Base-by-base conservation (phyloP, 2,329 filamentous ascomycete genomes). In the Aulographum hederae region DNA sequence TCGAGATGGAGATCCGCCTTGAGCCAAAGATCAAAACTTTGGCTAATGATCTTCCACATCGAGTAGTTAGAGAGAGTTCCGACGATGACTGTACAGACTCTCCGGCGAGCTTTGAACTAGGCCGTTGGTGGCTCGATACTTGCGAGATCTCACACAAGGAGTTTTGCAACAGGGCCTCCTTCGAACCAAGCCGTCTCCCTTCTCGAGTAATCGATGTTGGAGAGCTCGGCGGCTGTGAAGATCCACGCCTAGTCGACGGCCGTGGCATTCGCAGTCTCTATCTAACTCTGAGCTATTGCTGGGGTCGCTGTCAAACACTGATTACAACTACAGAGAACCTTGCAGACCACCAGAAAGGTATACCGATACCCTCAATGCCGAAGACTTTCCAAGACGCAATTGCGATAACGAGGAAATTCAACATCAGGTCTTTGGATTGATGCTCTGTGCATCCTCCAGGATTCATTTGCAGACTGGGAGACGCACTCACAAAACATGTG, bases 351-450 rank as follows among this genome's bases (percentile, higher is more conserved):
- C 10, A 28, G 15, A 34, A 32, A 34, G 21, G 19, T 8, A 38
- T 45, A 11, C 3, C 34, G 3, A 25, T 43, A 6, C 26, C 32
- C 3, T 17, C 20, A 2, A 34, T 33, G 15, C 49, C 51, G 11
- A 46, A 38, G 30, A 44, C 47, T 3, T 47, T 52, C 20, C 50
- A 52, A 37, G 46, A 55, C 31, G 49, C 50, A 5, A 35, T 53
- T 5, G 32, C 44, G 4, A 39, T 53, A n/a, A 50, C 51, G 2
- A 40, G 46, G 19, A 42, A 46, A 18, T 39, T 53, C 12, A 48
- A 48, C 3, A 42, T 53, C 25, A 5, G 53, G 45, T 38, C 37
- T 55, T 1, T 55, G 50, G 44, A 47, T 53, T 23, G 52, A 55
- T 34, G 38, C 41, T 4, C 31, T 46, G 18, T 41, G 31, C 15